A percentile compares a stretch with the other conserved stretches of the same genome.
phyloP scores from a whole-genome alignment of 2,329 filamentous ascomycete genomes.

The Neodidymelliopsis sp. region DNA sequence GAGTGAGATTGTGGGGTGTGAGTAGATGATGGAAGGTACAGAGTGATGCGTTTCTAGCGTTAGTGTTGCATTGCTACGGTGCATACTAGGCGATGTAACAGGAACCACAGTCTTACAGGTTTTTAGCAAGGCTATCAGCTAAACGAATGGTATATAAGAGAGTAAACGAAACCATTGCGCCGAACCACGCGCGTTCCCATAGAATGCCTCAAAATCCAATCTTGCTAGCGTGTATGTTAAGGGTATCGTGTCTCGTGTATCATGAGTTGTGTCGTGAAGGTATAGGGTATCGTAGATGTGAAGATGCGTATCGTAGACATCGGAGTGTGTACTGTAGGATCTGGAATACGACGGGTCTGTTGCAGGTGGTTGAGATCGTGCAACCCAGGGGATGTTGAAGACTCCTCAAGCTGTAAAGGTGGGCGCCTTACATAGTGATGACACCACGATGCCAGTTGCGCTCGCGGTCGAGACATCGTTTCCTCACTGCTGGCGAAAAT shows the following conservation, averaged over 20 bases:
- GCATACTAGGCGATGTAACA: background rate
- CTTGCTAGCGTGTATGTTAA: background rate
- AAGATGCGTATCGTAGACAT: no score
- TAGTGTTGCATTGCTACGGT: background rate
- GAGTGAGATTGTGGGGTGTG: slow-evolving; percentile 8
- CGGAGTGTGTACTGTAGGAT: no score
- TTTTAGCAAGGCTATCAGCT: no score
- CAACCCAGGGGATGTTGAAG: no score
- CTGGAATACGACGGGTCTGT: no score
- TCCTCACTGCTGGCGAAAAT: slow-evolving; percentile 2
- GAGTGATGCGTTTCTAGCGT: no score
- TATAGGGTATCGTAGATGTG: slow-evolving; percentile 1
- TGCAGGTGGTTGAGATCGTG: no score
- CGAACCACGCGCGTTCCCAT: background rate
- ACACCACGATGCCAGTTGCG: background rate
- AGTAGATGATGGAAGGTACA: no score
- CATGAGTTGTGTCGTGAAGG: background rate
- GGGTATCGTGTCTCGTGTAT: slow-evolving; percentile 9
- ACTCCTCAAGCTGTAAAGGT: no score
- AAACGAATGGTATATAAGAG: no score
- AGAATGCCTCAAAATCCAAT: slow-evolving; percentile 4
- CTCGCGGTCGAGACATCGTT: background rate
- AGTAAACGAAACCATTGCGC: background rate
- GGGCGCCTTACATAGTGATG: no score
- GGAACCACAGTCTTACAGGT: no score